These are phyloP conservation scores for Phialophora macrospora DNA, from an alignment of 2,329 filamentous ascomycete genomes.

Conservation along the genomic window DNA sequence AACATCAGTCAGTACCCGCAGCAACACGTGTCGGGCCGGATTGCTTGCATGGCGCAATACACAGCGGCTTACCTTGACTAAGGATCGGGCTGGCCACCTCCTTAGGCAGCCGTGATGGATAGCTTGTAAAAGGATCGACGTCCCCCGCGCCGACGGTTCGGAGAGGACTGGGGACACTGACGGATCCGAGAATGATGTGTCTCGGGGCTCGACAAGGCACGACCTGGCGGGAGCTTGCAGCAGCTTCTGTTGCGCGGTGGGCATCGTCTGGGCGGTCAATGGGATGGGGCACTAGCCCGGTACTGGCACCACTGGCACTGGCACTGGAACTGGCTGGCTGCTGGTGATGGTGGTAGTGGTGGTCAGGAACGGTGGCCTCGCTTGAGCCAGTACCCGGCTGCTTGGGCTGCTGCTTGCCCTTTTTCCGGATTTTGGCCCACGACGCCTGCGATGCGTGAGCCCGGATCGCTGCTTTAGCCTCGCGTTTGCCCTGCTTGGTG, in stretches of 20 bases:
- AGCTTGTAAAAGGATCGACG: constrained; percentile 17
- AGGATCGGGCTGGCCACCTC: constrained; percentile 12
- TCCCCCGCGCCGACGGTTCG: constrained; percentile 10
- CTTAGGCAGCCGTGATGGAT: constrained; percentile 15
- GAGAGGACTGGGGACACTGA: constrained; percentile 9
- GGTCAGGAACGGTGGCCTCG: not conserved
- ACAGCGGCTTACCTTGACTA: constrained; percentile 14
- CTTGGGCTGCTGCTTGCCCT: constrained; percentile 10
- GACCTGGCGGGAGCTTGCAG: constrained; percentile 9
- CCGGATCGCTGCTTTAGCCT: constrained; percentile 16
- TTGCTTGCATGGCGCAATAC: not conserved
- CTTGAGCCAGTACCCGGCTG: not conserved
- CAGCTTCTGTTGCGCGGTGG: too few relatives aligned
- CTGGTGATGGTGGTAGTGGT: not conserved
- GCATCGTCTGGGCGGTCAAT: constrained; percentile 2
- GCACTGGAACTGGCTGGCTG: not conserved
- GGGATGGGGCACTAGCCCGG: constrained; percentile 1
- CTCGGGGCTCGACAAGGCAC: constrained; percentile 5
- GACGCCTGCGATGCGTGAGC: constrained; percentile 17
- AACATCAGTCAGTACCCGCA: not conserved
- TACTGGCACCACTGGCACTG: not conserved
- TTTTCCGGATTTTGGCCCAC: constrained; percentile 19
- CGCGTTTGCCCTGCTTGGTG: constrained; percentile 11
- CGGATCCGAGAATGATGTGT: not conserved
- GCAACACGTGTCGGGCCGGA: not conserved